phyloP scores from a whole-genome alignment of 1,284 basidiomycete species.

The Ustilago tritici region DNA sequence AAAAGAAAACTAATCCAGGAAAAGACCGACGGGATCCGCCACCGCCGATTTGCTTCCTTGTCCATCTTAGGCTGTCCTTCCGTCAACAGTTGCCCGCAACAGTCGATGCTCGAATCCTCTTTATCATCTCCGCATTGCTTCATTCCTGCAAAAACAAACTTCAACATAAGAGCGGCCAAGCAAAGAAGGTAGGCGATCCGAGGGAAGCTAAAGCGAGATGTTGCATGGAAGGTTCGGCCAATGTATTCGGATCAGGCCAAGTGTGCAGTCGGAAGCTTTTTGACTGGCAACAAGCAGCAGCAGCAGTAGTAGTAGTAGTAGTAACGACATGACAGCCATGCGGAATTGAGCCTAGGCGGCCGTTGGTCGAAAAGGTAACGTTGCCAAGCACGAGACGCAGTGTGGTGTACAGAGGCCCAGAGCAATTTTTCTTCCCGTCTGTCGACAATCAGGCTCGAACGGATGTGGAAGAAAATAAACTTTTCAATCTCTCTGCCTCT shows the following conservation, averaged over 20 bases:
- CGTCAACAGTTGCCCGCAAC: neutral
- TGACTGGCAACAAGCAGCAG: conserved; percentile 3
- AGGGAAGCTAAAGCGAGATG: neutral
- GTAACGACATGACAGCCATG: neutral
- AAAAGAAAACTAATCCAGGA: neutral
- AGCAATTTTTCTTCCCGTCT: neutral
- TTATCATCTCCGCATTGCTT: neutral
- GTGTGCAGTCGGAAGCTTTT: conserved; percentile 10
- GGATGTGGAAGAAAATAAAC: conserved; percentile 1
- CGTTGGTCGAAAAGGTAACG: neutral
- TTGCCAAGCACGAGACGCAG: neutral
- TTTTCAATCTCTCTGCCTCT: neutral
- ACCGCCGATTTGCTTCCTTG: neutral
- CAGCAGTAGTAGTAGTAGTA: neutral
- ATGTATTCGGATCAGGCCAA: neutral
- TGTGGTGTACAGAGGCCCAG: neutral
- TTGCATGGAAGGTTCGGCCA: conserved; percentile 1
- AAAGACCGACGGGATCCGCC: conserved; percentile 12
- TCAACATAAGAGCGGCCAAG: neutral
- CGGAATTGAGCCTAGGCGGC: neutral
- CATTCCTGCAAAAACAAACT: neutral
- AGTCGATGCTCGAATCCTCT: conserved; percentile 1
- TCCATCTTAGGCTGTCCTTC: neutral
- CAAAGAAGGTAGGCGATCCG: neutral
- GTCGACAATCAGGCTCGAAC: neutral